These are phyloP conservation scores for Triangularia setosa DNA, from an alignment of 2,329 filamentous ascomycete genomes.

Conservation along the genomic window DNA sequence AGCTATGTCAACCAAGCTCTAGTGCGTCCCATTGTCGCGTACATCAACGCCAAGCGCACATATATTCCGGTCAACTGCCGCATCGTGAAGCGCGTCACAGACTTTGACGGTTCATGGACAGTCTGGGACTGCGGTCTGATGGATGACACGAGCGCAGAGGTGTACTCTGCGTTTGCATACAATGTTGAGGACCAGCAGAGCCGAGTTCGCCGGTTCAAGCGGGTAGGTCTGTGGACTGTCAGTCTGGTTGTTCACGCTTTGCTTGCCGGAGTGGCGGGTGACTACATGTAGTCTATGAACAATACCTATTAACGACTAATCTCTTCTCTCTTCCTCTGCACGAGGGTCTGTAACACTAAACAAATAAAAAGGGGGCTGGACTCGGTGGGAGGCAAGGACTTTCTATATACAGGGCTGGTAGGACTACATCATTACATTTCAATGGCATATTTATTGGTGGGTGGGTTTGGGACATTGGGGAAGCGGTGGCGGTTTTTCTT, in stretches of 20 bases:
- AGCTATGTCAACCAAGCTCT: slow-evolving; percentile 96
- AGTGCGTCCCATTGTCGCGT: slow-evolving; percentile 92
- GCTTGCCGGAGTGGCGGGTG: slow-evolving; percentile 91
- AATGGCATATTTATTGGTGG: slow-evolving; percentile 5
- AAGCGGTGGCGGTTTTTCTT: background rate
- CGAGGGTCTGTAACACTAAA: background rate
- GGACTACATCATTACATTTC: background rate
- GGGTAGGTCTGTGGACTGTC: slow-evolving; percentile 91
- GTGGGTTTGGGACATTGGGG: slow-evolving; percentile 2
- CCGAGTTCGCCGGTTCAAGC: slow-evolving; percentile 81
- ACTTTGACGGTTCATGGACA: slow-evolving; percentile 96
- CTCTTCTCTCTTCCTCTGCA: background rate
- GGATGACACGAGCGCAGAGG: slow-evolving; percentile 89
- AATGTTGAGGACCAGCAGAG: slow-evolving; percentile 89
- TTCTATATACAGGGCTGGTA: background rate
- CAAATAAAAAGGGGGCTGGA: background rate
- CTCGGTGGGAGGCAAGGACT: background rate
- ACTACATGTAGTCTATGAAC: slow-evolving; percentile 44
- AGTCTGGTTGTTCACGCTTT: slow-evolving; percentile 89
- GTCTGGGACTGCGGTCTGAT: slow-evolving; percentile 90
- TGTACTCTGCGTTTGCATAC: slow-evolving; percentile 88
- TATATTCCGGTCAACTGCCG: slow-evolving; percentile 95
- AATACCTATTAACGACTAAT: background rate
- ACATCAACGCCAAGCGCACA: slow-evolving; percentile 91
- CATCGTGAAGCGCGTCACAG: slow-evolving; percentile 80